These are phyloP conservation scores for Clonostachys sp. DNA, from an alignment of 2,329 filamentous ascomycete species.

Conservation along the genomic window DNA sequence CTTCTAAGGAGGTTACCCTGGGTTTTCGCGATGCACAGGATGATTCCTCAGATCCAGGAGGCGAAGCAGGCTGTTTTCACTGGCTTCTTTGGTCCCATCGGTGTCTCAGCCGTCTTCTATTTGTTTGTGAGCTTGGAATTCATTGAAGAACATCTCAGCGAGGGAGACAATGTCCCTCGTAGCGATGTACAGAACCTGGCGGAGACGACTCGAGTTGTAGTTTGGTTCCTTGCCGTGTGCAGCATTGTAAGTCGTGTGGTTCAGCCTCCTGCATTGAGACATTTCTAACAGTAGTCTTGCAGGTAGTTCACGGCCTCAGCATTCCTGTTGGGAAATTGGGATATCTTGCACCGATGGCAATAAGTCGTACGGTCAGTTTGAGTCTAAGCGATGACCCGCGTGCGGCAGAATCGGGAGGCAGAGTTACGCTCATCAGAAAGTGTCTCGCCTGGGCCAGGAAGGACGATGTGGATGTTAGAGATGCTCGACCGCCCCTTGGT, in stretches of 20 bases:
- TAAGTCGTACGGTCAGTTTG: slow-evolving; percentile 17
- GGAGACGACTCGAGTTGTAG: slow-evolving; percentile 65
- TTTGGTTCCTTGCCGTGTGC: slow-evolving; percentile 84
- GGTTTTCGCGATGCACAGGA: slow-evolving; percentile 65
- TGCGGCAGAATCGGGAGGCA: too few species aligned
- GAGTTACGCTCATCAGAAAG: too few species aligned
- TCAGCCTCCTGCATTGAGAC: neutral
- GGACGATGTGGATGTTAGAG: too few species aligned
- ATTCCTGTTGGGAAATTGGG: slow-evolving; percentile 71
- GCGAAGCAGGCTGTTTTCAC: slow-evolving; percentile 75
- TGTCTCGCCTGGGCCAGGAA: too few species aligned
- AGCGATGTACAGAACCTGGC: slow-evolving; percentile 61
- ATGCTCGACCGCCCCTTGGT: too few species aligned
- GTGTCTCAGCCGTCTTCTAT: slow-evolving; percentile 87
- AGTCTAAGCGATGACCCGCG: too few species aligned
- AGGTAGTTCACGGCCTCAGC: slow-evolving; percentile 73
- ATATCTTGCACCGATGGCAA: slow-evolving; percentile 57
- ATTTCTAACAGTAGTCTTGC: neutral
- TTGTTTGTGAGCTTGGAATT: slow-evolving; percentile 79
- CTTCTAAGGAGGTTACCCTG: slow-evolving; percentile 74
- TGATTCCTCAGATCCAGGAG: slow-evolving; percentile 76
- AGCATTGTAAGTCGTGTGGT: slow-evolving; percentile 61
- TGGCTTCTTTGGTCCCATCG: slow-evolving; percentile 90
- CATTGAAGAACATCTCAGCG: slow-evolving; percentile 43
- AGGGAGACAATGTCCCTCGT: slow-evolving; percentile 54